A percentile compares a stretch with the other conserved stretches of the same genome.
These are phyloP conservation scores for Entomophthora muscae DNA, from an alignment of 371 early-diverging fungal species.

Conservation along the genomic window DNA sequence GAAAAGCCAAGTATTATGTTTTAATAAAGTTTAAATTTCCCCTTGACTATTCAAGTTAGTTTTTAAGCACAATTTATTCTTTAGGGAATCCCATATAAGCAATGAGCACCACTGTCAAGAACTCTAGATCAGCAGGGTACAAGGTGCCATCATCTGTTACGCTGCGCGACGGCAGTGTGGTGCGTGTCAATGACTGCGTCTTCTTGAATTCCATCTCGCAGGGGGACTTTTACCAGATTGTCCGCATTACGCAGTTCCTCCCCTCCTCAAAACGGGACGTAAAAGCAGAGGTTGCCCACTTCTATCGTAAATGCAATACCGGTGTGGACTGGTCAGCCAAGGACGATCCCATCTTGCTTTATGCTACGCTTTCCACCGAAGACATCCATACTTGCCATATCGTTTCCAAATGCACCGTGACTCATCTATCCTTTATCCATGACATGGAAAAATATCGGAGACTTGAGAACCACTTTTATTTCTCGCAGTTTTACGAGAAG, in stretches of 20 bases:
- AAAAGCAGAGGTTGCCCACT: not conserved
- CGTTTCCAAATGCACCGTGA: not conserved
- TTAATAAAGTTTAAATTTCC: too few relatives aligned
- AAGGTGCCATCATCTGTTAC: not conserved
- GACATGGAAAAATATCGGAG: not conserved
- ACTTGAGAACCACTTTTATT: slow-evolving; percentile 3
- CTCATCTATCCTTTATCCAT: not conserved
- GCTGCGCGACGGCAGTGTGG: not conserved
- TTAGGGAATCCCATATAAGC: too few relatives aligned
- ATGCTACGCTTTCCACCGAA: not conserved
- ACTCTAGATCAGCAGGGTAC: too few relatives aligned
- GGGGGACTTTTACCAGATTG: slow-evolving; percentile 3
- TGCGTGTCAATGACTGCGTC: not conserved
- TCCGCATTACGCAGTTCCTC: not conserved
- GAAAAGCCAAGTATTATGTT: too few relatives aligned
- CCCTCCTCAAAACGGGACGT: not conserved
- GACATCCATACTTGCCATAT: not conserved
- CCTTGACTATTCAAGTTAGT: too few relatives aligned
- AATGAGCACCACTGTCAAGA: too few relatives aligned
- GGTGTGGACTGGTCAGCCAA: not conserved
- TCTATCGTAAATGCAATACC: not conserved
- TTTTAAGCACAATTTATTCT: too few relatives aligned
- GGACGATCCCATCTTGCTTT: not conserved
- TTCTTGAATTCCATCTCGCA: not conserved
- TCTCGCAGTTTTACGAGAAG: not conserved